Conservation (phyloP, 2,329 filamentous ascomycete genomes). For the Chlorencoelia australis region DNA sequence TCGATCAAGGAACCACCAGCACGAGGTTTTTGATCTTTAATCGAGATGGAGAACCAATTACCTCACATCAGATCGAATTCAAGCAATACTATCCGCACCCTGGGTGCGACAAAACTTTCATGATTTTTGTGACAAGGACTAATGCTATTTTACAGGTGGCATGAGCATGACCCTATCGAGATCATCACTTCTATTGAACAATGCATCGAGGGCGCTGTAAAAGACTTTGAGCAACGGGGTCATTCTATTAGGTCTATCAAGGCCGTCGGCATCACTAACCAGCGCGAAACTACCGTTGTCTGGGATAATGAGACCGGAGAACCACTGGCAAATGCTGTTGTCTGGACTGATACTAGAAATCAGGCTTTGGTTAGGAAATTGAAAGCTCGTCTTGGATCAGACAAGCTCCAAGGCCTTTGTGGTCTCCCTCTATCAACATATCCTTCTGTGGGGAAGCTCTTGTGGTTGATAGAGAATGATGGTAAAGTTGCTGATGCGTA, state of each 20-base stretch:
- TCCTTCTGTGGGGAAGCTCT: slow-evolving; percentile 74
- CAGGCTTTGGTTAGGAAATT: slow-evolving; percentile 63
- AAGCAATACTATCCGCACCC: slow-evolving; percentile 64
- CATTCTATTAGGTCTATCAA: slow-evolving; percentile 59
- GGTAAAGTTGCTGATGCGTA: slow-evolving; percentile 63
- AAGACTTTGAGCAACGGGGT: slow-evolving; percentile 60
- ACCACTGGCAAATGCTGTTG: slow-evolving; percentile 74
- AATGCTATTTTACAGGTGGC: slow-evolving; percentile 52
- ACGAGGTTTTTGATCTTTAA: slow-evolving; percentile 73
- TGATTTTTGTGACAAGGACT: background rate
- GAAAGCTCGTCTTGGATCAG: slow-evolving; percentile 55
- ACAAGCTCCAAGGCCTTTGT: slow-evolving; percentile 59
- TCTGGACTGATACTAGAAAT: slow-evolving; percentile 83
- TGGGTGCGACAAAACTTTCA: slow-evolving; percentile 46
- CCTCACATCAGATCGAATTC: slow-evolving; percentile 67
- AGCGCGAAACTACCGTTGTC: slow-evolving; percentile 77
- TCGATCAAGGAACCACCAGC: slow-evolving; percentile 73
- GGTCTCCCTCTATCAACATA: slow-evolving; percentile 83
- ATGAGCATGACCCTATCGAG: slow-evolving; percentile 77
- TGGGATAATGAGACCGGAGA: slow-evolving; percentile 78
- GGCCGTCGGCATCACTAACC: slow-evolving; percentile 71
- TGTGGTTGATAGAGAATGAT: slow-evolving; percentile 71
- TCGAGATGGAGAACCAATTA: slow-evolving; percentile 56
- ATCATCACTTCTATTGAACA: slow-evolving; percentile 64
- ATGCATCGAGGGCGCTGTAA: slow-evolving; percentile 69